These are phyloP conservation scores for Candida nonsorbophila DNA, from an alignment of 805 yeast species.

Conservation along the genomic window DNA sequence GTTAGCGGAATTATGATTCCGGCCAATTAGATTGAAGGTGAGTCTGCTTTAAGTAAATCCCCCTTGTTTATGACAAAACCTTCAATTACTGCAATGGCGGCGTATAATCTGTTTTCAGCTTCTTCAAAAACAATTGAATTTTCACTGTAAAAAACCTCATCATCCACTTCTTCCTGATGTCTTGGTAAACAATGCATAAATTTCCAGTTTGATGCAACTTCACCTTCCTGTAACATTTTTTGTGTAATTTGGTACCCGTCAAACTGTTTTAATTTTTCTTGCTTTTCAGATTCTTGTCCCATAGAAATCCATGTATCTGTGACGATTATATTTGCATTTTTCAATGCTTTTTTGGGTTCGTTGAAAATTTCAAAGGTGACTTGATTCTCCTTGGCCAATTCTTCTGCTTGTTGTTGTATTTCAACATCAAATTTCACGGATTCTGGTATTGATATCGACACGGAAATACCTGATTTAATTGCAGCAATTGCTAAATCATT, in stretches of 20 bases:
- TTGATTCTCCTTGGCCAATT: conserved; percentile 43
- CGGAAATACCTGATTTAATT: conserved; percentile 75
- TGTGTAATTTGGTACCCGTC: conserved; percentile 79
- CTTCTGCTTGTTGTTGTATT: conserved; percentile 50
- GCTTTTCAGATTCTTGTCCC: conserved; percentile 90
- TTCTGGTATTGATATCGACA: conserved; percentile 79
- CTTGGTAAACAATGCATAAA: conserved; percentile 99
- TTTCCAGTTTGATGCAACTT: conserved; percentile 63
- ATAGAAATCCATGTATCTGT: conserved; percentile 97
- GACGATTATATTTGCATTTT: conserved; percentile 73
- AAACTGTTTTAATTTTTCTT: conserved; percentile 70
- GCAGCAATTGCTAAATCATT: conserved; percentile 91
- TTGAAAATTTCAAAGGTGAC: conserved; percentile 51
- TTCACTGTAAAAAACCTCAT: conserved; percentile 83
- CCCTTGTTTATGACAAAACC: conserved; percentile 86
- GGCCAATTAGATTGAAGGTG: no score
- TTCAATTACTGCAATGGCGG: conserved; percentile 92
- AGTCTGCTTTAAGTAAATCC: conserved; percentile 32
- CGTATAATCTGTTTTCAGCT: conserved; percentile 94
- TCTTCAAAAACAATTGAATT: conserved; percentile 84
- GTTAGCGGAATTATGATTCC: no score
- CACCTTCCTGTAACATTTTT: conserved; percentile 54
- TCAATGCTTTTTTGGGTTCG: conserved; percentile 72
- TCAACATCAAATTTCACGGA: conserved; percentile 57
- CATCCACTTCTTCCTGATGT: conserved; percentile 89